Evolutionary conservation across 2,329 filamentous ascomycete genomes (phyloP), one percentile per base, ranked within the genome.

Genomic region (Thielaviopsis punctulata): DNA sequence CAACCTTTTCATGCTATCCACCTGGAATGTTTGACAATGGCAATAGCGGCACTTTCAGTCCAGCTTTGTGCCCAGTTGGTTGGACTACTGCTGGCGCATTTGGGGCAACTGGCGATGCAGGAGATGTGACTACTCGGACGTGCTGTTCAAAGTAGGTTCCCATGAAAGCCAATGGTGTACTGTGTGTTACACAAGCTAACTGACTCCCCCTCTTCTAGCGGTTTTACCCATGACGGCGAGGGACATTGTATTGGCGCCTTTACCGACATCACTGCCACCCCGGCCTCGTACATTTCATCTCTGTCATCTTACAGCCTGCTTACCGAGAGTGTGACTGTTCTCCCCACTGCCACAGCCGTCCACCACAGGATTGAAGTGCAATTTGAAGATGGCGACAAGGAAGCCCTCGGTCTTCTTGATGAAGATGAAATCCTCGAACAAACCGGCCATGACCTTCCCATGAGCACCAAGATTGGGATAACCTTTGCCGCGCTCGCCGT

Each of bases 71-170:
- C 45, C 66, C 66, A 36, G 59, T 62, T 53, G 65, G 66, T 23
- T 69, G 66, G 66, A 67, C 65, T 6, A 69, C 66, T 3, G 66
- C 61, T 1, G 60, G 63, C 22, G n/a, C 62, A 62, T 36, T 62
- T 60, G 2, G n/a, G n/a, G 59, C 64, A 9, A 58, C 25, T 61
- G 48, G 53, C 55, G 25, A 54, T 56, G 49, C 58, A 61, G 45
- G 41, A 9, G 61, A 62, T 24, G 67, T 64, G n/a, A 68, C 64
- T 6, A 68, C 66, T 10, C 65, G 65, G 4, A 58, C 68, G 15
- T 68, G 66, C 55, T 69, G 66, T 49, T 69, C 66, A 51, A 66
- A 63, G 66, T 69, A 65, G 54, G 66, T 64, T 30, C 23, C 24
- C 19, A 25, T 15, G n/a, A n/a, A n/a, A n/a, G n/a, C n/a, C n/a